Percentiles rank a stretch among this genome's conserved stretches.
Evolutionary conservation across 495 filamentous ascomycete species (phyloP).

Genomic region (Penicillium taxi): DNA sequence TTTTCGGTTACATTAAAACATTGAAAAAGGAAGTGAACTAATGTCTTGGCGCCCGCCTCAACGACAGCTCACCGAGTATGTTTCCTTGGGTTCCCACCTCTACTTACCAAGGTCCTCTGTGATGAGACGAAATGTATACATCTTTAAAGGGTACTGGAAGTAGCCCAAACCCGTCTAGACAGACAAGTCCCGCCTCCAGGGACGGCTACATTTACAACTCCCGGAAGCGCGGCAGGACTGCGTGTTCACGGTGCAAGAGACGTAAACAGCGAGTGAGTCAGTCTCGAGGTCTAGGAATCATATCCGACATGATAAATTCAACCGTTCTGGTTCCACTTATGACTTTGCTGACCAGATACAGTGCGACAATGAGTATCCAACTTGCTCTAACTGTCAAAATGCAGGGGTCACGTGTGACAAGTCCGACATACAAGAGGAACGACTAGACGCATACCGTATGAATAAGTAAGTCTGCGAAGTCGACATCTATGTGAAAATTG

Average conservation of each 20-base stretch:
- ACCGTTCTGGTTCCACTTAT: too few relatives aligned
- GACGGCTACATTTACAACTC: constrained; percentile 42
- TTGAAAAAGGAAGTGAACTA: background rate
- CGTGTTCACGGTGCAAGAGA: constrained; percentile 45
- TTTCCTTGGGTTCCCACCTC: too few relatives aligned
- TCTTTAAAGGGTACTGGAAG: too few relatives aligned
- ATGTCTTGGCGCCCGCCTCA: constrained; percentile 9
- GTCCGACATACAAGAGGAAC: constrained; percentile 36
- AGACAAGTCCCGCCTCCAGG: constrained; percentile 17
- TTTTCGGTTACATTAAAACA: too few relatives aligned
- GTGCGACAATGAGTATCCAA: constrained; percentile 41
- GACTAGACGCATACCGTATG: constrained; percentile 35
- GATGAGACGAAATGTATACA: constrained; percentile 14
- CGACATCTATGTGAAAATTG: background rate
- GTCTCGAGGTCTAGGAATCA: too few relatives aligned
- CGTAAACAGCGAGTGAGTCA: constrained; percentile 43
- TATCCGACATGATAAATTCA: too few relatives aligned
- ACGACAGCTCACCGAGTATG: too few relatives aligned
- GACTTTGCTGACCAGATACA: too few relatives aligned
- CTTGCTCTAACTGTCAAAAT: constrained; percentile 45
- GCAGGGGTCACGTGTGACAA: constrained; percentile 43
- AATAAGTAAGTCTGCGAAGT: constrained; percentile 29
- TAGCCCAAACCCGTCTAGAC: constrained; percentile 14
- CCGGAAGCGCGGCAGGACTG: constrained; percentile 44
- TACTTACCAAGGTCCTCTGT: constrained; percentile 1